phyloP scores from a whole-genome alignment of 73 alveolate species.

The Tetrahymena borealis region DNA sequence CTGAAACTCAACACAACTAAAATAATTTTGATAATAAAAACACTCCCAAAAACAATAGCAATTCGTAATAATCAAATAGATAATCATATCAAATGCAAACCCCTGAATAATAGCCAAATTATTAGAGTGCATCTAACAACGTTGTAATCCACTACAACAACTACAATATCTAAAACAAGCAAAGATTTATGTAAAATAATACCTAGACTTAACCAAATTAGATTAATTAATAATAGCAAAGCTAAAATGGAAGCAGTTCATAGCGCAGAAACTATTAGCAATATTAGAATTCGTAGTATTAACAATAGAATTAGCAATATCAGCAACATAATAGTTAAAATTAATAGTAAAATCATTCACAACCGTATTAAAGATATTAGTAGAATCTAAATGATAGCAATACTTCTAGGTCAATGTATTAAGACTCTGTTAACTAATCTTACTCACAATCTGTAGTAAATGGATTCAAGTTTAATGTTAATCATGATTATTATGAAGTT shows the following conservation, averaged over 20 bases:
- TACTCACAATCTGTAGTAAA: neutral
- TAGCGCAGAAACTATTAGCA: neutral
- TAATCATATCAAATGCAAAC: too few relatives aligned
- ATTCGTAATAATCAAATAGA: neutral
- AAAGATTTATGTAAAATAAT: neutral
- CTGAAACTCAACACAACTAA: too few relatives aligned
- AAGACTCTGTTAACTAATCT: neutral
- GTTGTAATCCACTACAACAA: neutral
- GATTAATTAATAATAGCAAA: neutral
- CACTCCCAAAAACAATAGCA: too few relatives aligned
- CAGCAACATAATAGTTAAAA: neutral
- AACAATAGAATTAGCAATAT: too few relatives aligned
- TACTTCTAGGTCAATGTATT: neutral
- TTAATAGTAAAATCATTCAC: neutral
- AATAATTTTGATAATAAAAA: too few relatives aligned
- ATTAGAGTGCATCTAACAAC: neutral
- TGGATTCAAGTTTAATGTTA: neutral
- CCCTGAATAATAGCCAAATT: neutral
- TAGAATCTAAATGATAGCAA: neutral
- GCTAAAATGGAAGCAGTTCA: neutral
- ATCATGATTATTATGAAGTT: neutral
- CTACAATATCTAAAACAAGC: neutral
- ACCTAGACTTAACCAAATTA: neutral
- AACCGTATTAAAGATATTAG: neutral
- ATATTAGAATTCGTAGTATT: neutral